These are phyloP conservation scores for Apophysomyces trapeziformis DNA, from an alignment of 371 early-diverging fungal species.

Conservation along the genomic window DNA sequence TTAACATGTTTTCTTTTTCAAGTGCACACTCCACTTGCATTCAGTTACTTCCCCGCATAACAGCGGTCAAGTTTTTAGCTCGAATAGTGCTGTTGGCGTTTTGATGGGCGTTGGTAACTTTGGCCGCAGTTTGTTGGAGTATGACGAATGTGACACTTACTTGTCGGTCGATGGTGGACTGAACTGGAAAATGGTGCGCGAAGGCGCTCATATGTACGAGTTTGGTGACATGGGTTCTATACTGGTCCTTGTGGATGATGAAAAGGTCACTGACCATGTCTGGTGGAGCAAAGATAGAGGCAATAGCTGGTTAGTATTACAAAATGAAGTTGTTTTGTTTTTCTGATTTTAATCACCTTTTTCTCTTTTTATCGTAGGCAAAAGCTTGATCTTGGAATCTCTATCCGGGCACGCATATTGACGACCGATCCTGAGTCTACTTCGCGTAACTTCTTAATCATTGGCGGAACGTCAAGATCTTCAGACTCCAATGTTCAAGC, in stretches of 20 bases:
- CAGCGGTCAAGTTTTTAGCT: conserved; percentile 75
- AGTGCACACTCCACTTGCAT: conserved; percentile 86
- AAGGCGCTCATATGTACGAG: conserved; percentile 89
- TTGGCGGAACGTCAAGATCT: conserved; percentile 38
- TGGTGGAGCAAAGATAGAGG: conserved; percentile 86
- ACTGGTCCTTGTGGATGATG: conserved; percentile 77
- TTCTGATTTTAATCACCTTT: conserved; percentile 9
- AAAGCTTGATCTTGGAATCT: conserved; percentile 42
- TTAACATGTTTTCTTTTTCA: conserved; percentile 17
- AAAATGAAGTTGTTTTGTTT: not conserved
- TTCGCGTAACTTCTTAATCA: conserved; percentile 60
- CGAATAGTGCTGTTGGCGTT: conserved; percentile 80
- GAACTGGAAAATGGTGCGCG: conserved; percentile 77
- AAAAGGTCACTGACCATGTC: conserved; percentile 69
- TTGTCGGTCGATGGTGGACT: conserved; percentile 86
- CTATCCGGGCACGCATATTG: conserved; percentile 61
- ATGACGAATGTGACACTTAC: conserved; percentile 82
- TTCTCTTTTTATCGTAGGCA: conserved; percentile 23
- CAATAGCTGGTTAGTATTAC: conserved; percentile 65
- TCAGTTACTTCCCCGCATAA: conserved; percentile 75
- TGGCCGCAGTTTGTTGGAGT: conserved; percentile 69
- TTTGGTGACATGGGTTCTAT: conserved; percentile 87
- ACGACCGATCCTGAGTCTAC: conserved; percentile 71
- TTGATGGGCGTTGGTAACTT: conserved; percentile 93
- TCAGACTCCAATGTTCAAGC: conserved; percentile 45